Evolutionary conservation across 2,329 filamentous ascomycete species (phyloP).

Genomic region (Nemania sp.): DNA sequence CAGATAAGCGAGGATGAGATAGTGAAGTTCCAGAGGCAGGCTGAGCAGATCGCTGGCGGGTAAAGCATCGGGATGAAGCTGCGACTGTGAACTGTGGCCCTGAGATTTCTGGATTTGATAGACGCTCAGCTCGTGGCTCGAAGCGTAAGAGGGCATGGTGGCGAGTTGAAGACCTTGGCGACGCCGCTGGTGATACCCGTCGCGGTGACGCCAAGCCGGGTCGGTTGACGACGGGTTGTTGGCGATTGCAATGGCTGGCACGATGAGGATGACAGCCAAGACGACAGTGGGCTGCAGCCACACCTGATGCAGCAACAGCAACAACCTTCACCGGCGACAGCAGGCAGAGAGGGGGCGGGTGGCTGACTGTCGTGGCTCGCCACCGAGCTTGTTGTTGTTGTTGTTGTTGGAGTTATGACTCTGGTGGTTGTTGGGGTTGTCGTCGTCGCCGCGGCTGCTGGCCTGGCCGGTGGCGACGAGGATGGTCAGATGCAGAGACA

Average conservation of each 20-base stretch:
- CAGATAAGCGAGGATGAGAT: slow-evolving; percentile 35
- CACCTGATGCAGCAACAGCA: no score
- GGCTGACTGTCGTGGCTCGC: neutral
- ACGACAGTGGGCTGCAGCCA: neutral
- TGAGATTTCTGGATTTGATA: slow-evolving; percentile 9
- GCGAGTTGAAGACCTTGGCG: slow-evolving; percentile 1
- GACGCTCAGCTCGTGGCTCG: slow-evolving; percentile 17
- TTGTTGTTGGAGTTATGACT: no score
- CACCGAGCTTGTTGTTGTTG: no score
- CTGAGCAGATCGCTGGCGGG: slow-evolving; percentile 27
- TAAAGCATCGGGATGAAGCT: neutral
- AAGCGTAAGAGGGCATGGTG: slow-evolving; percentile 29
- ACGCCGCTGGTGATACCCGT: neutral
- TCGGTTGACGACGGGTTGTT: neutral
- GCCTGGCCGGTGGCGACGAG: neutral
- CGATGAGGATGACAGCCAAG: neutral
- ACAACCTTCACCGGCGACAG: no score
- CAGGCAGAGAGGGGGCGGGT: neutral
- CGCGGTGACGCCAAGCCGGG: neutral
- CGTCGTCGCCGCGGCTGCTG: no score
- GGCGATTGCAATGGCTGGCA: neutral
- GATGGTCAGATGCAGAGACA: slow-evolving; percentile 1
- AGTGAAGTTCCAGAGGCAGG: slow-evolving; percentile 38
- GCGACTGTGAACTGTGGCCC: slow-evolving; percentile 3
- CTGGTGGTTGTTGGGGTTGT: no score